phyloP scores from a whole-genome alignment of 768 basidiomycete species.

The Termitomyces sp. region DNA sequence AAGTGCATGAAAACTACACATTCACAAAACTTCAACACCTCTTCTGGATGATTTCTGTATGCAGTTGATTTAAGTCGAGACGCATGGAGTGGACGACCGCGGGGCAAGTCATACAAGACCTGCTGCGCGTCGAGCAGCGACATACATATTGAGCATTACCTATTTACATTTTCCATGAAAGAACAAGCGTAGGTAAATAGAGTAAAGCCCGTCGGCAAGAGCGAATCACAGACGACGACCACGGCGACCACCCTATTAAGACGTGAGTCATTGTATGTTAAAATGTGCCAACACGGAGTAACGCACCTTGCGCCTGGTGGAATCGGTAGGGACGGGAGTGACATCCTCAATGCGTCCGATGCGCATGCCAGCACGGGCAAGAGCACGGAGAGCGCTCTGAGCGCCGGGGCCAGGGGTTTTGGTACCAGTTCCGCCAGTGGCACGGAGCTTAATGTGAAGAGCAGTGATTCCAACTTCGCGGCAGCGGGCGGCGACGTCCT shows the following conservation, averaged over 20 bases:
- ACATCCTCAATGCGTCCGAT: constrained; percentile 99
- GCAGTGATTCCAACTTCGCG: constrained; percentile 98
- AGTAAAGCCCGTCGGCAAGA: constrained; percentile 10
- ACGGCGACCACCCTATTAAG: constrained; percentile 88
- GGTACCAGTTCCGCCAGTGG: constrained; percentile 97
- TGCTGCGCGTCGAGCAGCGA: constrained; percentile 90
- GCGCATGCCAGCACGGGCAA: constrained; percentile 97
- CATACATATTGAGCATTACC: constrained; percentile 44
- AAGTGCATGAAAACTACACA: no score
- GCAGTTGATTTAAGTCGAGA: no score
- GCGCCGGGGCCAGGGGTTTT: constrained; percentile 99
- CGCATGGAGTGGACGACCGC: constrained; percentile 59
- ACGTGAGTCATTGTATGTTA: background rate
- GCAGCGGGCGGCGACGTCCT: constrained; percentile 95
- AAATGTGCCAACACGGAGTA: background rate
- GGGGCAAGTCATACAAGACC: constrained; percentile 65
- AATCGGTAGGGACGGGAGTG: constrained; percentile 96
- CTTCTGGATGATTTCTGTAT: no score
- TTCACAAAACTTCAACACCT: no score
- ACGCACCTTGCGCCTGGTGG: constrained; percentile 91
- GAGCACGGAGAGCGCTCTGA: constrained; percentile 95
- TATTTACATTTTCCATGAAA: constrained; percentile 21
- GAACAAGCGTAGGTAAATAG: constrained; percentile 1
- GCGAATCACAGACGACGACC: constrained; percentile 84
- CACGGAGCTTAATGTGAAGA: constrained; percentile 98